Evolutionary conservation across 805 yeast species (phyloP), one percentile per base, ranked within the genome.

Genomic region (Saccharomycopsis sp.): DNA sequence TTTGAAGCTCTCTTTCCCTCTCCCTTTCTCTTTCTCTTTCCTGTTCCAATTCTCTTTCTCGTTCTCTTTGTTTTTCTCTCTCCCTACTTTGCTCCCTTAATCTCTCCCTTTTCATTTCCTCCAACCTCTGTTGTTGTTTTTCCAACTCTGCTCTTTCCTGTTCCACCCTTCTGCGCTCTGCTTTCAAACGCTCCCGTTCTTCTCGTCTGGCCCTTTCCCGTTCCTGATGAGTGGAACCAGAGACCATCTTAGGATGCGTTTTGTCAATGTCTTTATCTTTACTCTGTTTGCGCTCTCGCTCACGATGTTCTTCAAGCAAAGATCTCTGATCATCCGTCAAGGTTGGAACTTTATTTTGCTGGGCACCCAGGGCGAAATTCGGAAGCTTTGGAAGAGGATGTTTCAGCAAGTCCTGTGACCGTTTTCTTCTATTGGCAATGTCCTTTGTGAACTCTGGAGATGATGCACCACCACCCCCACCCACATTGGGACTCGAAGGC

Each of bases 331-430:
- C 34, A n/a, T 20, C 30, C 7, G 36, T 31, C 20, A 22, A 23
- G 19, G 21, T 25, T 15, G 37, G 30, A 8, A 33, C 19, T 10
- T 5, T 27, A 16, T 19, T 20, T 5, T 25, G n/a, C 16, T 26
- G 30, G n/a, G 13, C 33, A 8, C 31, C 31, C 34, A 10, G 34
- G 25, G 16, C 26, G 22, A 30, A 30, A 13, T 29, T 18, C 17
- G 48, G 38, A 4, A 42, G 25, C 20, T 39, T 39, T 5, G 49
- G 49, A 18, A 46, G 30, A 4, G 49, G 49, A 36, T 46, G 49
- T 21, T 42, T 46, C 9, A 32, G 30, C 22, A 46, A 37, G 30
- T 46, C 49, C 13, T 46, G 46, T 6, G 42, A 38, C 22, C 45
- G 20, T 21, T 45, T 45, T 23, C 48, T 27, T n/a, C 48, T 25